Evolutionary conservation across 169 alveolate species (phyloP).

Genomic region (Cryptosporidium parvum): DNA sequence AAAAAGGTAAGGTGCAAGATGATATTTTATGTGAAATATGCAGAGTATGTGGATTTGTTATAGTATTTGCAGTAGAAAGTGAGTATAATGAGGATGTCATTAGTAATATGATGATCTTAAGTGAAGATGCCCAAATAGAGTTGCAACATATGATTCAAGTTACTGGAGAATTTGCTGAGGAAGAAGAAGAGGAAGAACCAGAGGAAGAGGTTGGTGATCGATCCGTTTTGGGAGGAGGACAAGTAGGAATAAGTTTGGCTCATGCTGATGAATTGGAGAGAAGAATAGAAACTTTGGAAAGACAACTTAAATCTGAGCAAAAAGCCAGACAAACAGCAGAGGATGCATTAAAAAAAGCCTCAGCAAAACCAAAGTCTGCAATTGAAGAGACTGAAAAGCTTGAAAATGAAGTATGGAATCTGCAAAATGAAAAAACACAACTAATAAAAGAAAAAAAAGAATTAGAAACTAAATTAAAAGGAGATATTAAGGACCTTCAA

Average conservation of each 20-base stretch:
- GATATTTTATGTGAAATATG: slow-evolving; percentile 38
- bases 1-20: slow-evolving; percentile 26
- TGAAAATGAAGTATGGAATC: slow-evolving; percentile 67
- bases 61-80: slow-evolving; percentile 75
- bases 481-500: slow-evolving; percentile 43
- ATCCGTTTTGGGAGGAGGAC: slow-evolving; percentile 2
- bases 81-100: slow-evolving; percentile 66
- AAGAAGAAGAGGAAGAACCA: slow-evolving; percentile 32
- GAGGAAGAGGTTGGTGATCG: background rate
- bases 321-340: slow-evolving; percentile 73
- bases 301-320: slow-evolving; percentile 48
- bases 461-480: slow-evolving; percentile 26
- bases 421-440: slow-evolving; percentile 58
- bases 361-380: slow-evolving; percentile 67
- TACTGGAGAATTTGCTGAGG: slow-evolving; percentile 67
- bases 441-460: slow-evolving; percentile 52
- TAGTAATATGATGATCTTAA: slow-evolving; percentile 65
- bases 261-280: slow-evolving; percentile 66
- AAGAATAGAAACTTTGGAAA: slow-evolving; percentile 54
- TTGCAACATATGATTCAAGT: slow-evolving; percentile 70
- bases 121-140: slow-evolving; percentile 66
- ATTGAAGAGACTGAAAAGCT: slow-evolving; percentile 71
- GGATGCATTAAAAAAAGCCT: slow-evolving; percentile 44
- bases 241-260: slow-evolving; percentile 23
- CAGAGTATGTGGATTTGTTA: slow-evolving; percentile 61